These are phyloP conservation scores for Dioscorea zingiberensis DNA, from an alignment of 106 monocot genomes.

Conservation along the genomic window DNA sequence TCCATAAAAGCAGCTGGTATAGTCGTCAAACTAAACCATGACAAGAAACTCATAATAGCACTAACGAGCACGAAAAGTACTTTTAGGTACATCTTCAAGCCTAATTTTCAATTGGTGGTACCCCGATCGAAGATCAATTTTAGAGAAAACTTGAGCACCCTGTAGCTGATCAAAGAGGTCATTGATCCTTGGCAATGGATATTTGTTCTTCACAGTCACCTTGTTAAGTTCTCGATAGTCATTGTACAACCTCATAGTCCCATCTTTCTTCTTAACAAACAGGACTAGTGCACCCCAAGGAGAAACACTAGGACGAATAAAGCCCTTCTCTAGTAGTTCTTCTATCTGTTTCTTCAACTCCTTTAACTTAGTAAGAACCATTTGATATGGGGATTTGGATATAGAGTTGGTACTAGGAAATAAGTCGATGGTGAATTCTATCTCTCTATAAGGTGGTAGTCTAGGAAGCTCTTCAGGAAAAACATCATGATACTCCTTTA, in stretches of 20 bases:
- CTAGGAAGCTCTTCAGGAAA: not conserved
- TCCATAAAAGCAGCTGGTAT: not conserved
- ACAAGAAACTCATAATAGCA: slow-evolving; percentile 2
- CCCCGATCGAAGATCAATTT: not conserved
- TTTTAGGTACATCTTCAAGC: not conserved
- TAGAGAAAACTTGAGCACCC: not conserved
- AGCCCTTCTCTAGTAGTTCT: not conserved
- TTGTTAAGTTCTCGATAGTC: slow-evolving; percentile 1
- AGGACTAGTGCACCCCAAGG: not conserved
- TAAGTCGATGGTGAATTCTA: not conserved
- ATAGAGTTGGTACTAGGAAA: not conserved
- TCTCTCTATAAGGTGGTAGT: not conserved
- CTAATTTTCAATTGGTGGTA: not conserved
- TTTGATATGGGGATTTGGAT: not conserved
- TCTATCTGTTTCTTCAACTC: not conserved
- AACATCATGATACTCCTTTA: not conserved
- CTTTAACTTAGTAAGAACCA: not conserved
- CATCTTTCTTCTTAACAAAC: slow-evolving; percentile 4
- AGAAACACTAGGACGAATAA: not conserved
- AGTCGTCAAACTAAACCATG: not conserved
- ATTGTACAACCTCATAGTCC: not conserved
- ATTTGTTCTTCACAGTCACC: slow-evolving; percentile 1
- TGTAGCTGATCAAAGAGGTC: slow-evolving; percentile 3
- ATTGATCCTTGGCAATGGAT: not conserved
- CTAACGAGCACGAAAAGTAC: not conserved